Conservation (phyloP, 1,284 basidiomycete species). For the Volvariella volvacea region DNA sequence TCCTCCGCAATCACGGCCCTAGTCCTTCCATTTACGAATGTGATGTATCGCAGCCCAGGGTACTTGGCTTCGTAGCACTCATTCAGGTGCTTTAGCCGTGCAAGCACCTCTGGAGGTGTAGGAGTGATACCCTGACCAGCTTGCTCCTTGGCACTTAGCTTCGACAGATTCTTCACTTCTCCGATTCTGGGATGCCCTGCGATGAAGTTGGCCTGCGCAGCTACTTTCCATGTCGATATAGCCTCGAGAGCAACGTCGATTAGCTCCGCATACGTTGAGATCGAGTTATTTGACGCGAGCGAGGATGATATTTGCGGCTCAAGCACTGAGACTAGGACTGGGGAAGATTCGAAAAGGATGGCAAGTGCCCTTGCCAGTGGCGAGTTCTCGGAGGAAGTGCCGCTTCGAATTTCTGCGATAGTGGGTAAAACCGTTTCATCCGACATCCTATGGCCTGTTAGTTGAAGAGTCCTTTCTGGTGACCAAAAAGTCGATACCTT, state of each 20-base stretch:
- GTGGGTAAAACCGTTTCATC: slow-evolving; percentile 23
- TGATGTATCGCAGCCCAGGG: slow-evolving; percentile 78
- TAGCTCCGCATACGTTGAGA: slow-evolving; percentile 48
- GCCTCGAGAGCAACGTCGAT: slow-evolving; percentile 52
- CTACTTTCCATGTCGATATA: slow-evolving; percentile 50
- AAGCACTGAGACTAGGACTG: slow-evolving; percentile 47
- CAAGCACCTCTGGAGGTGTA: slow-evolving; percentile 62
- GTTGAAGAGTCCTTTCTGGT: no score
- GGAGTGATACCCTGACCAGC: slow-evolving; percentile 30
- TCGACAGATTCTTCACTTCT: slow-evolving; percentile 67
- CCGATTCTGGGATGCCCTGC: slow-evolving; percentile 86
- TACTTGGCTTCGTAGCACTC: slow-evolving; percentile 68
- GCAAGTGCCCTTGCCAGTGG: slow-evolving; percentile 39
- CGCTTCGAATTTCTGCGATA: slow-evolving; percentile 24
- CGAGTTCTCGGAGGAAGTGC: slow-evolving; percentile 21
- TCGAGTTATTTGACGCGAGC: slow-evolving; percentile 19
- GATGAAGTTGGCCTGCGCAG: slow-evolving; percentile 64
- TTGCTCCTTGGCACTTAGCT: slow-evolving; percentile 75
- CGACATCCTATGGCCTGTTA: no score
- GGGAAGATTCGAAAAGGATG: slow-evolving; percentile 67
- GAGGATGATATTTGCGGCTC: slow-evolving; percentile 45
- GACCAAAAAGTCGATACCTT: no score
- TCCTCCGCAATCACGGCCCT: slow-evolving; percentile 69
- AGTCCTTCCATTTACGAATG: slow-evolving; percentile 83
- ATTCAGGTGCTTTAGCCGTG: slow-evolving; percentile 64